These are phyloP conservation scores for Pythium coloratum DNA, from an alignment of 352 stramenopile species.

Conservation along the genomic window DNA sequence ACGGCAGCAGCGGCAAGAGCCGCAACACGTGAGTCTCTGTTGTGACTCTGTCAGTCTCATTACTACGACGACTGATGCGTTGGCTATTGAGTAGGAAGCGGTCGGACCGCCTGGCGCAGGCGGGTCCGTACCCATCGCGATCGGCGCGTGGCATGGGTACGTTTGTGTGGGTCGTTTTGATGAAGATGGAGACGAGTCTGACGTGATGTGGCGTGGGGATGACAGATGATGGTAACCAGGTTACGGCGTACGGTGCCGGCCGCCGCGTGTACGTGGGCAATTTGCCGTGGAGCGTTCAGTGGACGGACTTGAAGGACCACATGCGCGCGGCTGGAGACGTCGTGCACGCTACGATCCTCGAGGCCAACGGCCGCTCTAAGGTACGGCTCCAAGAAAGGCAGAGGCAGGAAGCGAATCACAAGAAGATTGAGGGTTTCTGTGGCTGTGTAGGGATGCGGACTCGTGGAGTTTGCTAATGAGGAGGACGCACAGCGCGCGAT, in stretches of 20 bases:
- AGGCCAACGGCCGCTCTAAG: conserved; percentile 76
- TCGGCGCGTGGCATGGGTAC: conserved; percentile 27
- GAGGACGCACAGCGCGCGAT: conserved; percentile 88
- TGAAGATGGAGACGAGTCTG: conserved; percentile 26
- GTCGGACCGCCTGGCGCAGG: conserved; percentile 57
- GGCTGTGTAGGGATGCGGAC: conserved; percentile 82
- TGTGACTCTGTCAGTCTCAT: background rate
- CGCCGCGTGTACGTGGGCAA: conserved; percentile 86
- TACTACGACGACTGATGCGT: background rate
- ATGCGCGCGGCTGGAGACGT: conserved; percentile 75
- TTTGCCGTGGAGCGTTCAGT: conserved; percentile 83
- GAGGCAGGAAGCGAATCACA: background rate
- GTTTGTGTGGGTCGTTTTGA: background rate
- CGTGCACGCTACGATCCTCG: conserved; percentile 59
- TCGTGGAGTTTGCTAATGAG: conserved; percentile 90
- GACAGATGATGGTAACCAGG: background rate
- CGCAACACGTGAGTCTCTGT: conserved; percentile 50
- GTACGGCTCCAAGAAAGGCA: conserved; percentile 29
- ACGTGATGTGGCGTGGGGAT: background rate
- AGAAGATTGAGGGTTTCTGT: background rate
- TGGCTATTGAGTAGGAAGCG: conserved; percentile 50
- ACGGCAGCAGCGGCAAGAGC: conserved; percentile 38
- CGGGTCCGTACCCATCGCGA: conserved; percentile 49
- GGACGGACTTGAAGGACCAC: conserved; percentile 80
- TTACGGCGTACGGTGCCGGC: conserved; percentile 26